Evolutionary conservation across 2,329 filamentous ascomycete genomes (phyloP).

Genomic region (Ceratocystis colombiana): DNA sequence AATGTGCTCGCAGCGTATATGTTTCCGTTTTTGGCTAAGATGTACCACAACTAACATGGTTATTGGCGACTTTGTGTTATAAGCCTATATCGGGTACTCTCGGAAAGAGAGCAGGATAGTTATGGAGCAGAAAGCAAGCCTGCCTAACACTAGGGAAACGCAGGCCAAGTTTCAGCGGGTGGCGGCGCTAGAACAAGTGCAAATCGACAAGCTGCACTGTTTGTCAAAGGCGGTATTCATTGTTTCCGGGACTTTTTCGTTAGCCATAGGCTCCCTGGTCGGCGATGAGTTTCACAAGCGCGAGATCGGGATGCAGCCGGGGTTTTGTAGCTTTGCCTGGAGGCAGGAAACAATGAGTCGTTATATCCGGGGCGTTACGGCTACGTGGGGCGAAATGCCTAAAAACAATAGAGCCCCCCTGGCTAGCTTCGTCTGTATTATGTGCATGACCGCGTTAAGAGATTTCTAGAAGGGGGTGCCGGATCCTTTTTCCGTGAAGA

Average conservation of each 20-base stretch:
- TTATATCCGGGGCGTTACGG: background rate
- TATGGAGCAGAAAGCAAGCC: background rate
- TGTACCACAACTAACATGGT: background rate
- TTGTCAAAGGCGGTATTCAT: background rate
- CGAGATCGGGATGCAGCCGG: background rate
- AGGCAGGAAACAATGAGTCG: background rate
- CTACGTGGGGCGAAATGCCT: background rate
- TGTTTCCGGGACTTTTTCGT: slow-evolving; percentile 7
- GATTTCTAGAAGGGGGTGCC: background rate
- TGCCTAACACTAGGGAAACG: background rate
- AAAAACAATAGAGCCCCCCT: background rate
- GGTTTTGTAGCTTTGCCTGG: background rate
- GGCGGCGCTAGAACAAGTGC: background rate
- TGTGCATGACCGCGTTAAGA: background rate
- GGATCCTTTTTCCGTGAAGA: background rate
- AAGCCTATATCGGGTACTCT: slow-evolving; percentile 1
- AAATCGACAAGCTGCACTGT: background rate
- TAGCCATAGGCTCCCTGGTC: background rate
- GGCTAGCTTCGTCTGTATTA: background rate
- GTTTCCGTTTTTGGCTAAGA: background rate
- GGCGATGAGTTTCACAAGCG: background rate
- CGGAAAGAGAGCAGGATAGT: background rate
- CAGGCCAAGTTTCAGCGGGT: background rate
- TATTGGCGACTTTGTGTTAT: background rate
- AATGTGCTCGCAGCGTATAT: background rate